Conservation (phyloP, 305 asterid species). For the Solanum aculeatissimum region DNA sequence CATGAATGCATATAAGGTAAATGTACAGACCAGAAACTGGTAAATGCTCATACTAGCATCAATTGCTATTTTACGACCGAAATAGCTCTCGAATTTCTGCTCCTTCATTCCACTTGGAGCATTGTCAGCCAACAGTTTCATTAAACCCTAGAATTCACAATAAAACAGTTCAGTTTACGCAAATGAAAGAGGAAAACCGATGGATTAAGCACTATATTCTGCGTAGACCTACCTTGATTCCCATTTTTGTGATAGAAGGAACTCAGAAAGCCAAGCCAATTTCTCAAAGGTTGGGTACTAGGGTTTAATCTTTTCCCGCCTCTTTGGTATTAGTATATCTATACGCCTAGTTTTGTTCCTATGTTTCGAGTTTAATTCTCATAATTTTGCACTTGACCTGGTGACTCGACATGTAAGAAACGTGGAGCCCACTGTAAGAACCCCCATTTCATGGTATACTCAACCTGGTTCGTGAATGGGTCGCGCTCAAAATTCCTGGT, state of each 20-base stretch:
- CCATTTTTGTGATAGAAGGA: slow-evolving; percentile 10
- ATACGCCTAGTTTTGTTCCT: neutral
- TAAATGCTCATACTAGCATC: slow-evolving; percentile 99
- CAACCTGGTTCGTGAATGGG: neutral
- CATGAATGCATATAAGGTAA: neutral
- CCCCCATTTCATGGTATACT: neutral
- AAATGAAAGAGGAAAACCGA: neutral
- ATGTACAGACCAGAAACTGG: slow-evolving; percentile 62
- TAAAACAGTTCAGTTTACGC: neutral
- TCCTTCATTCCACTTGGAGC: slow-evolving; percentile 87
- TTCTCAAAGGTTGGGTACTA: neutral
- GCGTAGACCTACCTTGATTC: slow-evolving; percentile 22
- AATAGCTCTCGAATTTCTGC: slow-evolving; percentile 90
- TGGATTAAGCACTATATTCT: neutral
- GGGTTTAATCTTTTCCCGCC: slow-evolving; percentile 1
- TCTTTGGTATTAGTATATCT: neutral
- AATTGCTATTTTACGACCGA: slow-evolving; percentile 89
- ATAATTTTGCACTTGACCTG: neutral
- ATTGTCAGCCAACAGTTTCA: slow-evolving; percentile 87
- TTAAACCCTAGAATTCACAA: slow-evolving; percentile 60
- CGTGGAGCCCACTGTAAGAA: neutral
- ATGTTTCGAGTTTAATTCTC: neutral
- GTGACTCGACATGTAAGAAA: neutral
- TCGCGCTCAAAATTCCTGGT: neutral
- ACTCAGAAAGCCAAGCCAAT: neutral